Evolutionary conservation across 2,329 filamentous ascomycete genomes (phyloP).

Genomic region (Alternaria ethzedia): DNA sequence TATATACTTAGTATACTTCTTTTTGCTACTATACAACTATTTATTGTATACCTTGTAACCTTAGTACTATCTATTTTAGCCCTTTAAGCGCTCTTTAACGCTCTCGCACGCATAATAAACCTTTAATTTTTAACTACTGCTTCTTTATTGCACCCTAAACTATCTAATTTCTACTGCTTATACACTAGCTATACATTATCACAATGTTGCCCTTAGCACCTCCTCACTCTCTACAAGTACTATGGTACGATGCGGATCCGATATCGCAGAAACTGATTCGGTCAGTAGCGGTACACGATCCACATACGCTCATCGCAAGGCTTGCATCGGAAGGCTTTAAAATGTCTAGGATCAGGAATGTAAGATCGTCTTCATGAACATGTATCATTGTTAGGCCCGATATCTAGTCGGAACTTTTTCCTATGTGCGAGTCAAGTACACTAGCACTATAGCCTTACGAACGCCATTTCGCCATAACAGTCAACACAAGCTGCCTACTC

Average conservation of each 20-base stretch:
- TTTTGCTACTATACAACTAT: too few relatives aligned
- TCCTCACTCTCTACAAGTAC: too few relatives aligned
- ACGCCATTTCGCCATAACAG: slow-evolving; percentile 16
- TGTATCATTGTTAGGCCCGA: slow-evolving; percentile 20
- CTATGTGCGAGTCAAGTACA: slow-evolving; percentile 6
- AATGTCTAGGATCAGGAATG: neutral
- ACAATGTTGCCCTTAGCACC: too few relatives aligned
- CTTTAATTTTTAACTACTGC: too few relatives aligned
- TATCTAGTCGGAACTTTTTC: slow-evolving; percentile 12
- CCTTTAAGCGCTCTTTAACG: too few relatives aligned
- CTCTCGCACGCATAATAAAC: too few relatives aligned
- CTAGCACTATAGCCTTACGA: slow-evolving; percentile 1
- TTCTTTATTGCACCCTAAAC: too few relatives aligned
- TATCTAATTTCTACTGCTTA: too few relatives aligned
- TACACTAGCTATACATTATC: too few relatives aligned
- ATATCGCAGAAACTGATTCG: slow-evolving; percentile 26
- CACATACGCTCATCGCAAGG: slow-evolving; percentile 6
- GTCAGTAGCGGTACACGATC: slow-evolving; percentile 26
- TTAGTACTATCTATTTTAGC: too few relatives aligned
- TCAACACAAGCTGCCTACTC: slow-evolving; percentile 19
- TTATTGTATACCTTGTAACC: too few relatives aligned
- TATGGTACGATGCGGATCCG: slow-evolving; percentile 30
- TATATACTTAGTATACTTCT: too few relatives aligned
- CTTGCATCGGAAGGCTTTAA: slow-evolving; percentile 9
- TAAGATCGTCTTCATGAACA: neutral